Percentiles rank a stretch among this genome's conserved stretches.
These are phyloP conservation scores for Hypoxylon intermedium DNA, from an alignment of 495 filamentous ascomycete genomes.

Conservation along the genomic window DNA sequence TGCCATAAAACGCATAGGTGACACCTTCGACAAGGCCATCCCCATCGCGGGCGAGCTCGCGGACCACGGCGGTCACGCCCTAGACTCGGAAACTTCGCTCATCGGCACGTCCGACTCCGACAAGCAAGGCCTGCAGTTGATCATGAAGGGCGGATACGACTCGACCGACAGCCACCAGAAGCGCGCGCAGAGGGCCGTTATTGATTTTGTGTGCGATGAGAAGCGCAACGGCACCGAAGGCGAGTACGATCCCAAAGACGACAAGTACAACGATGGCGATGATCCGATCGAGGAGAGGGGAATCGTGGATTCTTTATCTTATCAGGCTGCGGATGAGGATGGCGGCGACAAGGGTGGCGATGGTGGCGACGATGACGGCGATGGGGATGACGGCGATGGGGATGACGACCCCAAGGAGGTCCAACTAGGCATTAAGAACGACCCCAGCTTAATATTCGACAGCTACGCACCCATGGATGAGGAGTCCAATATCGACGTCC, in stretches of 20 bases:
- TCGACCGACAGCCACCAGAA: constrained; percentile 49
- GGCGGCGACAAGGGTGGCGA: constrained; percentile 38
- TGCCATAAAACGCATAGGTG: constrained; percentile 65
- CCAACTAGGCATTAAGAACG: constrained; percentile 51
- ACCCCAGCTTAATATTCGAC: constrained; percentile 72
- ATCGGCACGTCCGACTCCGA: constrained; percentile 68
- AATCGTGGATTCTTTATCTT: constrained; percentile 13
- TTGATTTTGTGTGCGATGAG: constrained; percentile 84
- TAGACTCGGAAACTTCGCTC: constrained; percentile 68
- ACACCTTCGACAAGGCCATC: constrained; percentile 58
- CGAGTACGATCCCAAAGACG: constrained; percentile 56
- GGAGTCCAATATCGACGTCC: constrained; percentile 53
- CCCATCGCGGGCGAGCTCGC: constrained; percentile 76
- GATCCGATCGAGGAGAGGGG: constrained; percentile 4
- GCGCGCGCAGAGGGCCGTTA: constrained; percentile 69
- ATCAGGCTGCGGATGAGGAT: constrained; percentile 27
- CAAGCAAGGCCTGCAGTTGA: constrained; percentile 72
- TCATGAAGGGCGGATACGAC: constrained; percentile 72
- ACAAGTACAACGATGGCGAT: constrained; percentile 45
- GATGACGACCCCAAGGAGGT: constrained; percentile 53
- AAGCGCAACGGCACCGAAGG: constrained; percentile 74
- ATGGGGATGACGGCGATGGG: constrained; percentile 42
- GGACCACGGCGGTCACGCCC: constrained; percentile 56
- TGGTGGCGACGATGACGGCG: constrained; percentile 41
- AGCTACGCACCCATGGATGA: constrained; percentile 66